Base-by-base conservation (phyloP, 371 early-diverging fungal species). In the Mortierella sp. region DNA sequence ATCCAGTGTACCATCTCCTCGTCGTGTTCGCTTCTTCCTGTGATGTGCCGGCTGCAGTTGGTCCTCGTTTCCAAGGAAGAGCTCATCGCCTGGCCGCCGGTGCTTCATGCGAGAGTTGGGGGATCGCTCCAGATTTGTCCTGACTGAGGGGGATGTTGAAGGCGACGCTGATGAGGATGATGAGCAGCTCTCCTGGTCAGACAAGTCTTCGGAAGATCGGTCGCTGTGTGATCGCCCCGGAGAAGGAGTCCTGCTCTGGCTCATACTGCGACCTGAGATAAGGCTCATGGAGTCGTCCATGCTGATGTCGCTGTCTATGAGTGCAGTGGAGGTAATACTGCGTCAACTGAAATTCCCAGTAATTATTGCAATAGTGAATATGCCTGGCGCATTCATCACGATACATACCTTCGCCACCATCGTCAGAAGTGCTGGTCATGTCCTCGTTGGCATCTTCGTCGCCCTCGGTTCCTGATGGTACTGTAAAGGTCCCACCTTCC, bases 221-320 rank as follows among this genome's bases (percentile, higher is more conserved):
- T 68, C 70, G 4, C 16, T 47, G 11, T 74, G 77, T 0, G 73
- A 76, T 24, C 67, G 74, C 2, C 29, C 5, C 7, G 82, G 78
- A 6, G 82, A 82, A 1, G 77, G 72, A 10, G 77, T 70, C 63
- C 69, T 76, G 22, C 66, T 70, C 22, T 47, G 79, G 43, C 55
- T 71, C 4, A 69, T 34, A n/a, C 78, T 82, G 29, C 68, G 71
- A 26, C 52, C 71, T 11, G 82, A 73, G n/a, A 71, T 2, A 6
- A 74, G 44, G n/a, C 82, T 82, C 74, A 77, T 78, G 5, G 82
- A 66, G 4, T 70, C 80, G n/a, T 76, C 80, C 77, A 76, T 66
- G 40, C 80, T 80, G 0, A 66, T 45, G 26, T 80, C 80, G 48
- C 76, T 80, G 52, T 76, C 80, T 80, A 50, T 34, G 22, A 1